A percentile compares a stretch with the other conserved stretches of the same genome.
These are phyloP conservation scores for Neurospora africana DNA, from an alignment of 495 filamentous ascomycete species.

Conservation along the genomic window DNA sequence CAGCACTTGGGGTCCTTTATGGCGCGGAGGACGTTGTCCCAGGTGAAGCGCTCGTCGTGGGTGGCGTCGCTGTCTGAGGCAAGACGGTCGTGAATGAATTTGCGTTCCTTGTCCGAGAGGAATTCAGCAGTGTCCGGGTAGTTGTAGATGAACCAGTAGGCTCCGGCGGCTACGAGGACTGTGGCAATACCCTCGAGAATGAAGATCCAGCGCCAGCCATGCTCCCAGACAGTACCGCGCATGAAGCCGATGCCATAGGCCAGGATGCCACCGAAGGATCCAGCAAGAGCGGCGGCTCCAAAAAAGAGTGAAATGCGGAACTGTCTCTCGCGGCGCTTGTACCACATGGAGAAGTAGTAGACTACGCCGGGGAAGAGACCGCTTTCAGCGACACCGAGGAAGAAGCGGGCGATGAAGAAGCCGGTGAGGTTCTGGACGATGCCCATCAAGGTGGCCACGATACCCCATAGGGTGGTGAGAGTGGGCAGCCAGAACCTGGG, in stretches of 20 bases:
- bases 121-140: slow-evolving; percentile 63
- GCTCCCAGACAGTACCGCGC: slow-evolving; percentile 50
- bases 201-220: slow-evolving; percentile 79
- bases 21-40: slow-evolving; percentile 53
- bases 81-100: slow-evolving; percentile 48
- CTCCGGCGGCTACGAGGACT: slow-evolving; percentile 45
- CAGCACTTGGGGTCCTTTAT: slow-evolving; percentile 62
- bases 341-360: slow-evolving; percentile 82
- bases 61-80: slow-evolving; percentile 50
- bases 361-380: slow-evolving; percentile 67
- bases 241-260: slow-evolving; percentile 56
- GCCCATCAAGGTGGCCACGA: slow-evolving; percentile 63
- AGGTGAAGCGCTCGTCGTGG: slow-evolving; percentile 54
- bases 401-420: slow-evolving; percentile 54
- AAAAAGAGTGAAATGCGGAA: slow-evolving; percentile 71
- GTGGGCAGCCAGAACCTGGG: slow-evolving; percentile 48
- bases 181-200: slow-evolving; percentile 67
- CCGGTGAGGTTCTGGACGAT: slow-evolving; percentile 55
- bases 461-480: slow-evolving; percentile 36
- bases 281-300: slow-evolving; percentile 60
- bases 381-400: slow-evolving; percentile 45
- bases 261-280: slow-evolving; percentile 70
- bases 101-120: slow-evolving; percentile 51
- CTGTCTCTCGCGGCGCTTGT: slow-evolving; percentile 58
- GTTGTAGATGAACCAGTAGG: slow-evolving; percentile 64